A percentile compares a stretch with the other conserved stretches of the same genome.
Conservation (phyloP, 805 yeast species). For the Kluyveromyces starmeri region DNA sequence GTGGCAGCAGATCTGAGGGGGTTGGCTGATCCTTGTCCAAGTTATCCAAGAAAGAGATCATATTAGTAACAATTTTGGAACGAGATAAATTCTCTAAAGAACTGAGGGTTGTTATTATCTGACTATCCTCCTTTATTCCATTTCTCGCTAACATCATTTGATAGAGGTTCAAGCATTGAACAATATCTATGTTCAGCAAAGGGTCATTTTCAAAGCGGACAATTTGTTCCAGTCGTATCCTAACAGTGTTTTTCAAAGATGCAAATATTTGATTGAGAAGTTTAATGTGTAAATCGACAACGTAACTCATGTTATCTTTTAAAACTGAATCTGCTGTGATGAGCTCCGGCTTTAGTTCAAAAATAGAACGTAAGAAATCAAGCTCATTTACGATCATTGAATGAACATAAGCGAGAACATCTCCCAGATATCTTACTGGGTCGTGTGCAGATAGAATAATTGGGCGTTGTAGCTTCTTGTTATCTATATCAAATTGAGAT, state of each 20-base stretch:
- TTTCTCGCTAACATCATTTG: conserved; percentile 47
- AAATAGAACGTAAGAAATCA: conserved; percentile 60
- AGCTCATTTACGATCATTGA: conserved; percentile 78
- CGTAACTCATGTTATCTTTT: conserved; percentile 19
- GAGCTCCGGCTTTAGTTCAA: conserved; percentile 33
- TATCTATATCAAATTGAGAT: conserved; percentile 37
- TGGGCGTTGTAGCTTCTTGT: conserved; percentile 33
- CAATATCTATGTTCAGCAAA: conserved; percentile 46
- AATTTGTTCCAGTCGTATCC: conserved; percentile 60
- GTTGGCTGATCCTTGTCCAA: conserved; percentile 27
- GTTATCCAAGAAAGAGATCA: conserved; percentile 19
- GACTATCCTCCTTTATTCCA: conserved; percentile 28
- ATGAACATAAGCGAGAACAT: conserved; percentile 80
- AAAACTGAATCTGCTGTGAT: conserved; percentile 12
- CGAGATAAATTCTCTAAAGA: conserved; percentile 14
- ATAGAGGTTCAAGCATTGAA: conserved; percentile 60
- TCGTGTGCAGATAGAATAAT: conserved; percentile 65
- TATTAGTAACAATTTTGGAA: conserved; percentile 15
- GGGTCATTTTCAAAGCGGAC: conserved; percentile 57
- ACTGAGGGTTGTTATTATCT: conserved; percentile 15
- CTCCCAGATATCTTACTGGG: conserved; percentile 76
- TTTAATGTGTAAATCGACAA: conserved; percentile 21
- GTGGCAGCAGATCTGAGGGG: conserved; percentile 53
- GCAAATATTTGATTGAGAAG: conserved; percentile 26
- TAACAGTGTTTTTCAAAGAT: conserved; percentile 38